phyloP scores from a whole-genome alignment of 2,329 filamentous ascomycete genomes.

The Exophiala alcalophila region DNA sequence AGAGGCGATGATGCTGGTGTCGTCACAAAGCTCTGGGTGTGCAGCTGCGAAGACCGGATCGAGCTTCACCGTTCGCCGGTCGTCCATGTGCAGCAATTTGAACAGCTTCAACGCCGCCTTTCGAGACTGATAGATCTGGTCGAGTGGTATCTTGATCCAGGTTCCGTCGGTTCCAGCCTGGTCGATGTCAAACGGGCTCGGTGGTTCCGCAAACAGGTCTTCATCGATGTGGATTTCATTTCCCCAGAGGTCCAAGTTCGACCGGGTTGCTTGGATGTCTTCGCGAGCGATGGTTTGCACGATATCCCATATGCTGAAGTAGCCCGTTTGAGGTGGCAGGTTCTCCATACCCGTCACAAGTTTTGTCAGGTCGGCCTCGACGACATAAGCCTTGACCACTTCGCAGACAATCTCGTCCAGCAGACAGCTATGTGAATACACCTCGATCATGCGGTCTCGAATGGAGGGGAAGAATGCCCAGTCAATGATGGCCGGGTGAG shows the following conservation, averaged over 20 bases:
- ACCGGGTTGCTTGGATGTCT: not conserved
- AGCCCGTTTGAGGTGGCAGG: conserved; percentile 3
- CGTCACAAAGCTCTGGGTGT: conserved; percentile 7
- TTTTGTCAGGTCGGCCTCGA: conserved; percentile 5
- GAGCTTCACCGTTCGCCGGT: conserved; percentile 3
- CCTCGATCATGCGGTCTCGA: conserved; percentile 5
- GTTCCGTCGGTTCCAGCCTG: not conserved
- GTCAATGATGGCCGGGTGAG: conserved; percentile 7
- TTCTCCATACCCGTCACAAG: conserved; percentile 4
- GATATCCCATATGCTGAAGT: conserved; percentile 11
- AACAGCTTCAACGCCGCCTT: conserved; percentile 9
- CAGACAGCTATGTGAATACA: conserved; percentile 9
- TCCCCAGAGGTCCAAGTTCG: not conserved
- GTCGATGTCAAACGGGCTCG: conserved; percentile 6
- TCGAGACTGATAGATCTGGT: conserved; percentile 5
- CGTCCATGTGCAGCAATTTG: conserved; percentile 6
- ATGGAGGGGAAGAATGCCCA: conserved; percentile 13
- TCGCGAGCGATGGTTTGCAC: conserved; percentile 8
- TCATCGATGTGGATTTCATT: conserved; percentile 3
- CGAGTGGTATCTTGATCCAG: conserved; percentile 7
- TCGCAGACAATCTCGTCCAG: conserved; percentile 8
- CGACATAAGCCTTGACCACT: conserved; percentile 4
- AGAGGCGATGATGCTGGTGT: not conserved
- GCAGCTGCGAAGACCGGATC: conserved; percentile 4
- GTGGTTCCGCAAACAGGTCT: conserved; percentile 1